phyloP scores from a whole-genome alignment of 305 asterid species.

The Solanum chacoense region DNA sequence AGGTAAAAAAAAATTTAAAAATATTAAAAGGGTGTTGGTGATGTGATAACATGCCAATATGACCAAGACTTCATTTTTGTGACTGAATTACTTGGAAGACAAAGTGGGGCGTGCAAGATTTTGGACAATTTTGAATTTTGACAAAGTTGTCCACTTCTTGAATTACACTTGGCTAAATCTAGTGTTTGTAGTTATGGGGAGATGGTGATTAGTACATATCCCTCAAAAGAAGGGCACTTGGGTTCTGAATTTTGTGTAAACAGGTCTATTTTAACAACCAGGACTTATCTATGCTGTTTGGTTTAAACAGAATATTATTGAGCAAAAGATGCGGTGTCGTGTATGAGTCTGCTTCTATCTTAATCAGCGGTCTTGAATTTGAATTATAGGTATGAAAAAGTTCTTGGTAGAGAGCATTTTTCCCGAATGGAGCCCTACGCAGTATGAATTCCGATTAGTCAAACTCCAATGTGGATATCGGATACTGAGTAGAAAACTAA shows the following conservation, averaged over 20 bases:
- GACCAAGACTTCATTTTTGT: not conserved
- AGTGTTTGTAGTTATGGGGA: not conserved
- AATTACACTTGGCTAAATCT: not conserved
- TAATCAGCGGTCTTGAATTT: rapidly evolving
- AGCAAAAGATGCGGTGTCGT: rapidly evolving
- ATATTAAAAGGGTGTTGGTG: not conserved
- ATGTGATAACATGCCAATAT: not conserved
- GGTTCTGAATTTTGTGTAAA: not conserved
- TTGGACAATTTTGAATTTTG: not conserved
- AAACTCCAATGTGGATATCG: too few relatives aligned
- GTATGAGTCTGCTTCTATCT: rapidly evolving
- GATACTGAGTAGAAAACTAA: too few relatives aligned
- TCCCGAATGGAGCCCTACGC: rapidly evolving
- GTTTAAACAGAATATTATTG: not conserved
- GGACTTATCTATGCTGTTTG: not conserved
- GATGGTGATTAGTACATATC: not conserved
- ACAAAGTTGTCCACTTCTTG: not conserved
- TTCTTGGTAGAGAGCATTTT: too few relatives aligned
- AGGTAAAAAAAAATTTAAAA: not conserved
- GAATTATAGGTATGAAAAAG: not conserved
- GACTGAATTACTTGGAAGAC: not conserved
- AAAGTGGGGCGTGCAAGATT: not conserved
- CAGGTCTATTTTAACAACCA: not conserved
- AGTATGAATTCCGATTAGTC: rapidly evolving
- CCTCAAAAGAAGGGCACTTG: not conserved